phyloP scores from a whole-genome alignment of 495 filamentous ascomycete species.

The Xylaria palmicola region DNA sequence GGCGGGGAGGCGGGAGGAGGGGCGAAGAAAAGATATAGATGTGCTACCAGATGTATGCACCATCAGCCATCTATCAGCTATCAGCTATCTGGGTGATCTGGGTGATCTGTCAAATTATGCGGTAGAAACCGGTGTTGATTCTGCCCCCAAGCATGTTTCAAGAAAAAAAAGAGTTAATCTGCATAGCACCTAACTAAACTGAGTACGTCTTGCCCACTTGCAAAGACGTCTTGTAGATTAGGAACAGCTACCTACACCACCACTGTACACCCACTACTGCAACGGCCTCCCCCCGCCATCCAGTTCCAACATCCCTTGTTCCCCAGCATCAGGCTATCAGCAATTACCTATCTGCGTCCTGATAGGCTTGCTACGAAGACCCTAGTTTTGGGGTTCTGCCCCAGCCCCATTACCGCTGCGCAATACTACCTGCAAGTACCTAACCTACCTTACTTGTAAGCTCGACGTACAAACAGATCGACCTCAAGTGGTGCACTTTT shows the following conservation, averaged over 20 bases:
- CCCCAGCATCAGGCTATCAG: not conserved
- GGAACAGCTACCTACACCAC: too few relatives aligned
- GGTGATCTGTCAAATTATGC: not conserved
- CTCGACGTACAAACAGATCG: too few relatives aligned
- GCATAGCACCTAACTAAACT: too few relatives aligned
- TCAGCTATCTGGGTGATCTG: too few relatives aligned
- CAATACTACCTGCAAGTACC: not conserved
- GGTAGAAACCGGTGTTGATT: not conserved
- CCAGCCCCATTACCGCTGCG: constrained; percentile 2
- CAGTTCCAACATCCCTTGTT: not conserved
- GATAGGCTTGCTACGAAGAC: not conserved
- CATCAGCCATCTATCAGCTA: too few relatives aligned
- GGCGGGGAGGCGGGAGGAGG: not conserved
- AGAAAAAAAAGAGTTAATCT: not conserved
- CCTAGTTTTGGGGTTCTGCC: constrained; percentile 1
- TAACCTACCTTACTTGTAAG: not conserved
- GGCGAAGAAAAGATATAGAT: not conserved
- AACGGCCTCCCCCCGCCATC: constrained; percentile 1
- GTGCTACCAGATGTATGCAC: not conserved
- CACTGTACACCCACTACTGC: too few relatives aligned
- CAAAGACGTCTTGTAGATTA: too few relatives aligned
- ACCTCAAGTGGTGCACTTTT: too few relatives aligned
- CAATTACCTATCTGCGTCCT: not conserved
- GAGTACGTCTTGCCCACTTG: too few relatives aligned
- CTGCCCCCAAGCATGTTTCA: not conserved